Evolutionary conservation across 495 filamentous ascomycete species (phyloP).

Genomic region (Monascus purpureus): DNA sequence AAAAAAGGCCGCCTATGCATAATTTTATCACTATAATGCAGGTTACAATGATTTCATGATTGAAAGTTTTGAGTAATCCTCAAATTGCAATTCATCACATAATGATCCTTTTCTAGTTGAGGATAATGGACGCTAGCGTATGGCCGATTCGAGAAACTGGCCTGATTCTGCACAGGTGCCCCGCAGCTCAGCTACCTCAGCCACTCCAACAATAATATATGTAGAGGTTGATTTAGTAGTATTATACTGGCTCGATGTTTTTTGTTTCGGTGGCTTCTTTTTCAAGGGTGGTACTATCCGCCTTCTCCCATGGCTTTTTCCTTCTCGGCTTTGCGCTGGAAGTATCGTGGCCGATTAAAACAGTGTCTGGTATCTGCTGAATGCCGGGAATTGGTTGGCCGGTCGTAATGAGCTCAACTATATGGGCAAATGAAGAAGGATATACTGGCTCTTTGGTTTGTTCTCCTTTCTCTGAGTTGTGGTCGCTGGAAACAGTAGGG

Average conservation of each 20-base stretch:
- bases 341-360: slow-evolving; percentile 49
- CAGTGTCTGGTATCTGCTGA: slow-evolving; percentile 71
- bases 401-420: slow-evolving; percentile 75
- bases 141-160: no score
- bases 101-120: no score
- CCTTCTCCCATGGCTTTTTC: slow-evolving; percentile 72
- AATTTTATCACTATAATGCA: no score
- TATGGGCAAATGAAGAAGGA: slow-evolving; percentile 74
- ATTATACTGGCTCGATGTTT: slow-evolving; percentile 3
- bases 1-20: no score
- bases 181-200: no score
- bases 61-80: no score
- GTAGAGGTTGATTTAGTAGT: no score
- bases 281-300: slow-evolving; percentile 6
- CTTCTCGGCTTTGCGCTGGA: slow-evolving; percentile 39
- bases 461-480: slow-evolving; percentile 1
- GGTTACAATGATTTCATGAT: no score
- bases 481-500: background rate
- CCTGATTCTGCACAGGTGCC: no score
- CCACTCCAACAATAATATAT: no score
- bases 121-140: no score
- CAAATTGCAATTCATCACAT: no score
- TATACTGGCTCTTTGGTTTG: slow-evolving; percentile 44
- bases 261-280: slow-evolving; percentile 2
- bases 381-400: slow-evolving; percentile 83